Percentiles rank a stretch among this genome's conserved stretches.
Evolutionary conservation across 2,329 filamentous ascomycete species (phyloP).

Genomic region (Talaromyces atroroseus): DNA sequence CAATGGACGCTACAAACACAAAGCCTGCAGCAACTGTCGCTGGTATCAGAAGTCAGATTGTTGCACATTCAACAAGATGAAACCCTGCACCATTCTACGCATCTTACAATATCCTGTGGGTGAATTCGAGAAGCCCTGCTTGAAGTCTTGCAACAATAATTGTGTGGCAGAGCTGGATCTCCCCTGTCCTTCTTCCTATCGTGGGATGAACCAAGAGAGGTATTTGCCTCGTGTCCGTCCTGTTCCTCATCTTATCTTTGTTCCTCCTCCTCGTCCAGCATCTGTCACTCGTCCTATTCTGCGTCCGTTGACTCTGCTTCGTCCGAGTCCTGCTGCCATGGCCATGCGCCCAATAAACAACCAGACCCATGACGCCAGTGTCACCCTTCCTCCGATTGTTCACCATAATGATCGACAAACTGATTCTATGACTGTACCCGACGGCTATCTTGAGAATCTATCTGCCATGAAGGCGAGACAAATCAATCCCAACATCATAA

Average conservation of each 20-base stretch:
- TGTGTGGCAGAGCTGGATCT: neutral
- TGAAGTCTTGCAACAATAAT: neutral
- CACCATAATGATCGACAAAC: too few relatives aligned
- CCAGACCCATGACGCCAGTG: neutral
- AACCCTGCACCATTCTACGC: neutral
- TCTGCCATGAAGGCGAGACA: neutral
- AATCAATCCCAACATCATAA: too few relatives aligned
- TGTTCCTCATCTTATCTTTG: neutral
- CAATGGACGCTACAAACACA: neutral
- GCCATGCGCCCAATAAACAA: neutral
- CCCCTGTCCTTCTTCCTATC: neutral
- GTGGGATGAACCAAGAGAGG: neutral
- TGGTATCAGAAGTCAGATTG: neutral
- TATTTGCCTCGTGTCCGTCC: neutral
- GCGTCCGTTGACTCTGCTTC: neutral
- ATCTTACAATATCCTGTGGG: neutral
- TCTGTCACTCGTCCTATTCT: neutral
- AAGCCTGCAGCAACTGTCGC: neutral
- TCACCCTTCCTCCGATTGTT: too few relatives aligned
- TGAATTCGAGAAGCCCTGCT: neutral
- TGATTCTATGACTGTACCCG: too few relatives aligned
- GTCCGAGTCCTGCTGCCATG: neutral
- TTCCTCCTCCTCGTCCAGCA: neutral
- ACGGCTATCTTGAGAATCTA: neutral
- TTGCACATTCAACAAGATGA: neutral